Percentiles rank a stretch among this genome's conserved stretches.
Evolutionary conservation across 2,329 filamentous ascomycete genomes (phyloP).

Genomic region (Exophiala aquamarina): DNA sequence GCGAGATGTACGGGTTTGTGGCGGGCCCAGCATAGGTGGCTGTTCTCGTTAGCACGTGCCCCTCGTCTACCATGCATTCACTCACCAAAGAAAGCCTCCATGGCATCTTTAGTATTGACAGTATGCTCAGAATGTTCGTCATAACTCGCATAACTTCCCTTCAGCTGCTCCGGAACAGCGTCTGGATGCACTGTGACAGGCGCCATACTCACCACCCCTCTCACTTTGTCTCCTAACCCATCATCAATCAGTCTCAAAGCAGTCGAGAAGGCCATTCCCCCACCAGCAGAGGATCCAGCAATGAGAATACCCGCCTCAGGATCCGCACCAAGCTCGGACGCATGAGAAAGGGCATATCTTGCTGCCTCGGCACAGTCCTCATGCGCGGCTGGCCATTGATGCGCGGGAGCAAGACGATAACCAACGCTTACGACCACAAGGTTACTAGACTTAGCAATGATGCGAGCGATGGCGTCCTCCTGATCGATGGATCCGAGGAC

Average conservation of each 20-base stretch:
- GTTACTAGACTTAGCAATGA: conserved; percentile 29
- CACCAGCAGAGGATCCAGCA: conserved; percentile 40
- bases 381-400: conserved; percentile 15
- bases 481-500: conserved; percentile 32
- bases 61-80: background rate
- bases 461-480: conserved; percentile 35
- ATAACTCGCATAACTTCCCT: conserved; percentile 33
- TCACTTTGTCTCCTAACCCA: conserved; percentile 31
- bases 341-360: conserved; percentile 14
- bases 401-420: conserved; percentile 32
- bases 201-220: conserved; percentile 36
- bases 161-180: conserved; percentile 34
- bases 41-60: background rate
- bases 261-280: conserved; percentile 34
- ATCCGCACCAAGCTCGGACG: conserved; percentile 1
- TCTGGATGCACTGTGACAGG: conserved; percentile 38
- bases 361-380: conserved; percentile 16
- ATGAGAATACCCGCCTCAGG: conserved; percentile 30
- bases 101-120: conserved; percentile 35
- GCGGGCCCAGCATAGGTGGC: background rate
- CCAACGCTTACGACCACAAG: conserved; percentile 34
- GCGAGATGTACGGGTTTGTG: background rate
- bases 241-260: conserved; percentile 39
- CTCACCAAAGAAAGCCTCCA: conserved; percentile 35
- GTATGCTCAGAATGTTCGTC: conserved; percentile 36